These are phyloP conservation scores for Butyriboletus loyo DNA, from an alignment of 768 basidiomycete genomes.

Conservation along the genomic window DNA sequence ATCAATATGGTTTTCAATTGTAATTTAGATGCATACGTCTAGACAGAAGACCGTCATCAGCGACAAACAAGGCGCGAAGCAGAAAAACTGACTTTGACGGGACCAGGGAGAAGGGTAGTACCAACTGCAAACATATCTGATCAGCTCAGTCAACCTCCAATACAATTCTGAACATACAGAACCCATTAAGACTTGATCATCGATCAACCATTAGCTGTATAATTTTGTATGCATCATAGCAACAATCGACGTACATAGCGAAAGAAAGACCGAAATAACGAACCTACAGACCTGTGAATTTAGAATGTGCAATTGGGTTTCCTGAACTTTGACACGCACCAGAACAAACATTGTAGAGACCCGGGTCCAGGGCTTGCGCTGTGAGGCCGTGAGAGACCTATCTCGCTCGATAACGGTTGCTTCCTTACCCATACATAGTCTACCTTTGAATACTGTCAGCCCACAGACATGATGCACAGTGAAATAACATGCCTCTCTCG, in stretches of 20 bases:
- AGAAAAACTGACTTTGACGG: not conserved
- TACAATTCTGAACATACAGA: not conserved
- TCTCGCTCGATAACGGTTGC: not conserved
- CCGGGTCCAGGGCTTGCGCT: not conserved
- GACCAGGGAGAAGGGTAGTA: not conserved
- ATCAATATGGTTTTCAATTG: not conserved
- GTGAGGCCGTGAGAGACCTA: not conserved
- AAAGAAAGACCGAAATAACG: not conserved
- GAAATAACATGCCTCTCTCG: not conserved
- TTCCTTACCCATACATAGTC: not conserved
- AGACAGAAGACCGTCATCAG: not conserved
- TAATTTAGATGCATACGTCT: not conserved
- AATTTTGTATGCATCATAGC: not conserved
- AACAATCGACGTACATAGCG: no score
- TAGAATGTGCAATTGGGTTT: not conserved
- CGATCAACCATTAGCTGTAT: not conserved
- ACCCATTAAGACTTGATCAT: not conserved
- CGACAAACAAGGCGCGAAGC: not conserved
- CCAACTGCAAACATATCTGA: not conserved
- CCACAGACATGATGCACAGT: not conserved
- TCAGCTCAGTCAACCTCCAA: not conserved
- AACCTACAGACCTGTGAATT: not conserved
- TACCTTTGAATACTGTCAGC: not conserved
- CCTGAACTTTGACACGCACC: not conserved
- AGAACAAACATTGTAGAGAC: not conserved